phyloP scores from a whole-genome alignment of 2,329 filamentous ascomycete species.

The Alternaria gaisen region DNA sequence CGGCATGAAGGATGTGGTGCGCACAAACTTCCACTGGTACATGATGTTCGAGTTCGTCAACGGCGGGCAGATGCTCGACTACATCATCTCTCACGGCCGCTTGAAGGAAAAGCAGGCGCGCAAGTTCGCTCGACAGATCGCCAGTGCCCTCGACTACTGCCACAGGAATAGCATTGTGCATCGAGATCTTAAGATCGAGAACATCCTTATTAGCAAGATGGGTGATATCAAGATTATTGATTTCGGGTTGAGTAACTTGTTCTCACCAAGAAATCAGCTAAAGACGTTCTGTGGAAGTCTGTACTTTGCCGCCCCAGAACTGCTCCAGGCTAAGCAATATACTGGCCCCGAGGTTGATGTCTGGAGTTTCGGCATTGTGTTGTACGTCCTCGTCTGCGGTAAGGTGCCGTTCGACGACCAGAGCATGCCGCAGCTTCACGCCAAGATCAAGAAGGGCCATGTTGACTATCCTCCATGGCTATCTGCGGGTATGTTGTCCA shows the following conservation, averaged over 20 bases:
- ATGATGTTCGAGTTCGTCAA: conserved; percentile 99
- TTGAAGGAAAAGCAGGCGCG: conserved; percentile 98
- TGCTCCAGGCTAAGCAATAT: conserved; percentile 92
- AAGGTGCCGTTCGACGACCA: conserved; percentile 99
- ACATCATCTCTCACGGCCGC: conserved; percentile 97
- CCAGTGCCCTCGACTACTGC: conserved; percentile 95
- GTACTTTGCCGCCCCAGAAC: conserved; percentile 95
- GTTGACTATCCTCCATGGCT: conserved; percentile 97
- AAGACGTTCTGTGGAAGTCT: conserved; percentile 98
- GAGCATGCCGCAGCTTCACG: conserved; percentile 97
- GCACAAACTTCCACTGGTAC: conserved; percentile 98
- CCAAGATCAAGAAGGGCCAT: conserved; percentile 96
- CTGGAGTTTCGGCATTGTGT: conserved; percentile 98
- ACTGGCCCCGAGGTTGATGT: conserved; percentile 96
- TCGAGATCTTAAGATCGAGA: conserved; percentile 97
- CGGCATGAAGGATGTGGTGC: conserved; percentile 91
- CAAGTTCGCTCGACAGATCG: conserved; percentile 97
- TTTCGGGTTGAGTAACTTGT: conserved; percentile 96
- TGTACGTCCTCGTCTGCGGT: conserved; percentile 95
- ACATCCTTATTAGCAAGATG: conserved; percentile 98
- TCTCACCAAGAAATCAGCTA: conserved; percentile 81
- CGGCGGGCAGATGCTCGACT: conserved; percentile 98
- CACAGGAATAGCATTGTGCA: conserved; percentile 98
- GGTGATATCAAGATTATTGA: conserved; percentile 99
- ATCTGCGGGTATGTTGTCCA: conserved; percentile 73